Evolutionary conservation across 2,329 filamentous ascomycete genomes (phyloP).

Genomic region (Stemphylium lycopersici): DNA sequence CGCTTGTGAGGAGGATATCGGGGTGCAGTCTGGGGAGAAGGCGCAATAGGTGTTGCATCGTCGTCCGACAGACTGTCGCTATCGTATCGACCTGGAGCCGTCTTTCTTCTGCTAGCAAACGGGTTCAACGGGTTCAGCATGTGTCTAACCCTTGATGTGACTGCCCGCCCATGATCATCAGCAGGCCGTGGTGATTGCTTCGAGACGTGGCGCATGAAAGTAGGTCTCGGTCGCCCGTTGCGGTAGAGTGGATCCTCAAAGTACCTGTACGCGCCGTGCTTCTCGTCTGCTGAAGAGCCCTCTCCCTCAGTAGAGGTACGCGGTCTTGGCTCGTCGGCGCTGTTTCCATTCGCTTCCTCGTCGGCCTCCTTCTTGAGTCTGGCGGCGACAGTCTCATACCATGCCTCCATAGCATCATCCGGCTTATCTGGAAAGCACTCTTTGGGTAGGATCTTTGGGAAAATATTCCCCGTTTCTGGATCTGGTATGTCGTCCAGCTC

Average conservation of each 20-base stretch:
- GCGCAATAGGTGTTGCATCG: conserved; percentile 37
- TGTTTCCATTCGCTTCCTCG: conserved; percentile 32
- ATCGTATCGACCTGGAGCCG: conserved; percentile 33
- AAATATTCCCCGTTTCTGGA: conserved; percentile 65
- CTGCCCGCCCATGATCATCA: conserved; percentile 36
- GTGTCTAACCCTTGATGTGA: conserved; percentile 42
- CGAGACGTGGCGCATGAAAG: conserved; percentile 50
- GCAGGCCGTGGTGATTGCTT: conserved; percentile 35
- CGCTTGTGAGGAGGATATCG: conserved; percentile 40
- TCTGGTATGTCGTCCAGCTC: conserved; percentile 77
- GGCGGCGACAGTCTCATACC: conserved; percentile 80
- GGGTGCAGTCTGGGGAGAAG: conserved; percentile 25
- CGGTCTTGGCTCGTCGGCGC: conserved; percentile 33
- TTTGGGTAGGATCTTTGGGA: conserved; percentile 69
- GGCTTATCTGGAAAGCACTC: conserved; percentile 72
- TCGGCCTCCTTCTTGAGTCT: conserved; percentile 69
- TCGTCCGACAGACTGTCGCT: conserved; percentile 40
- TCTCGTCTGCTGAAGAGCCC: conserved; percentile 49
- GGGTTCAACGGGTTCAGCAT: conserved; percentile 43
- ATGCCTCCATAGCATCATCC: conserved; percentile 80
- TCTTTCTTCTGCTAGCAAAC: conserved; percentile 28
- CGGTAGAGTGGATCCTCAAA: conserved; percentile 58
- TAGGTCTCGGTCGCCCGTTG: conserved; percentile 52
- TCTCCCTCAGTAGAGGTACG: conserved; percentile 47
- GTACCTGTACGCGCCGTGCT: conserved; percentile 53